phyloP scores from a whole-genome alignment of 2,329 filamentous ascomycete species.

The Fusarium drepaniforme region DNA sequence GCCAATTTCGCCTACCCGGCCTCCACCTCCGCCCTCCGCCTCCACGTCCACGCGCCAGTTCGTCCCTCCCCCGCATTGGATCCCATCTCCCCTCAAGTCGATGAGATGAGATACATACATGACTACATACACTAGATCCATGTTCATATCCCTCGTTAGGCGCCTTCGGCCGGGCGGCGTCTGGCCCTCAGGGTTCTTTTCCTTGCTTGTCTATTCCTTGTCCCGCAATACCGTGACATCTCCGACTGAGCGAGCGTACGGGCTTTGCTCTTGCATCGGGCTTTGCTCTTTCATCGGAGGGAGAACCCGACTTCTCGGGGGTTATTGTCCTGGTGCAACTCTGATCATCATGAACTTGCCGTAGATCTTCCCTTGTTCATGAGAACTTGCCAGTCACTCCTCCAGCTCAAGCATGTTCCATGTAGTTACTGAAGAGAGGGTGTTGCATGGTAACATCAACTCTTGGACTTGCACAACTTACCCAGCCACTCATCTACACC shows the following conservation, averaged over 20 bases:
- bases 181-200: constrained; percentile 33
- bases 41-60: constrained; percentile 4
- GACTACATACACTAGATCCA: background rate
- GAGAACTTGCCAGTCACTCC: background rate
- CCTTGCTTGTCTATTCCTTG: background rate
- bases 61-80: constrained; percentile 8
- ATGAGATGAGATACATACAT: background rate
- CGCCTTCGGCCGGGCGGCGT: constrained; percentile 4
- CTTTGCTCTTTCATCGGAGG: constrained; percentile 14
- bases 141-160: constrained; percentile 9
- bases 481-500: background rate
- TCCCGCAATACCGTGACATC: constrained; percentile 34
- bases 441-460: background rate
- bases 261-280: background rate
- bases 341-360: background rate
- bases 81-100: background rate
- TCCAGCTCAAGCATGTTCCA: background rate
- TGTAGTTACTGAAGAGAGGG: background rate
- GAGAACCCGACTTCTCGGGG: constrained; percentile 15
- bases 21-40: constrained; percentile 3
- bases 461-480: background rate
- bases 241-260: background rate
- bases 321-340: background rate
- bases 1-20: background rate
- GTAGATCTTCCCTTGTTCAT: background rate